Base-by-base conservation (phyloP, 495 filamentous ascomycete species). In the Penicillium lividum region DNA sequence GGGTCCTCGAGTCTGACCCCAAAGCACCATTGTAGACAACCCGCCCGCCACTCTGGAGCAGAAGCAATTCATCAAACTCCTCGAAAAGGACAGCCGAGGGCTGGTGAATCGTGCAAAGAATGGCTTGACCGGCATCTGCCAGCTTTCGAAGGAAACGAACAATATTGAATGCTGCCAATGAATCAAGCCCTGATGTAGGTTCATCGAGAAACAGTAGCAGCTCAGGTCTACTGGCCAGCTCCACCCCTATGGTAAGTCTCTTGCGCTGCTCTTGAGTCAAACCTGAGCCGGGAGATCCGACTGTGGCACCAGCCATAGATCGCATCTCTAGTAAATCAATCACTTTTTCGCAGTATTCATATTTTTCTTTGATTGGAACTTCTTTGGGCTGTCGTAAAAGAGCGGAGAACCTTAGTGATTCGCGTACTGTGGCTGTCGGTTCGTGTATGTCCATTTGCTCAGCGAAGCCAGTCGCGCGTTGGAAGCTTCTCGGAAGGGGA, bases 51-150 rank as follows among this genome's bases (percentile, higher is more conserved):
- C 73, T 80, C 63, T 87, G 83, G 1, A 95, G 79, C 3, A 90
- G 70, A 0, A 93, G 70, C 5, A 95, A 71, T 5, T 83, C 81
- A 62, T 93, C 89, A 60, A 93, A 93, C 51, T 89, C 73, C 60
- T 89, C 82, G 52, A 93, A 91, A 2, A 93, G 73, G 4, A 87
- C 80, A 16, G 86, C 82, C 0, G 84, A 88, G 4, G 90, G 90
- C 61, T 94, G 90, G 64, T 92, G 89, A n/a, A 93, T 92, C 0
- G 89, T 93, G 64, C 86, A 89, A 1, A 87, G 68, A 31, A 93
- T 86, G 3, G 87, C 86, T 62, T 92, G 88, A 7, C 90, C 87
- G 7, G 81, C 81, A 61, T 85, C 79, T 1, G 87, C 85, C 5
- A 90, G 76, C 58, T 87, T 86, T 5, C 84, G 75, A 45, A 90